Evolutionary conservation across 768 basidiomycete species (phyloP).

Genomic region (Naematelia encephala): DNA sequence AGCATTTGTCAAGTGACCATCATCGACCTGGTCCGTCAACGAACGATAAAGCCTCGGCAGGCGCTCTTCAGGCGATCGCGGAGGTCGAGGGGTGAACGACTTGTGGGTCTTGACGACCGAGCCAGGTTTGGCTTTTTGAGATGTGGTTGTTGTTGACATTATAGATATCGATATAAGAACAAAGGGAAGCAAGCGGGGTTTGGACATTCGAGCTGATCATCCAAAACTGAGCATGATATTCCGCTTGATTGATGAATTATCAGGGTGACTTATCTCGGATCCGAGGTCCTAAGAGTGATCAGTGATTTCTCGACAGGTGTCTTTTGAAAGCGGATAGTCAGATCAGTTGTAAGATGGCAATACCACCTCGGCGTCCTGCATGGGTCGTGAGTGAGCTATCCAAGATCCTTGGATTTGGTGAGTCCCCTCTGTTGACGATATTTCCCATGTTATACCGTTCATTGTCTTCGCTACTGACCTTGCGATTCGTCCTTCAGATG

Average conservation of each 20-base stretch:
- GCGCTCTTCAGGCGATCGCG: constrained; percentile 35
- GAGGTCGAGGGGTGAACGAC: constrained; percentile 33
- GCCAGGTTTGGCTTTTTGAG: neutral
- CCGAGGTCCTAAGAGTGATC: neutral
- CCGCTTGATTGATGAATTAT: neutral
- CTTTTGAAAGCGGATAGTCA: no score
- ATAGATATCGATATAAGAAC: neutral
- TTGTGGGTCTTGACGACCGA: neutral
- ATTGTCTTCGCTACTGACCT: neutral
- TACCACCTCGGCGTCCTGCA: neutral
- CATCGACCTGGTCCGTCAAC: constrained; percentile 81
- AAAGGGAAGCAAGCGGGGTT: neutral
- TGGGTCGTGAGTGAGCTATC: constrained; percentile 5
- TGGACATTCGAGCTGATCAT: neutral
- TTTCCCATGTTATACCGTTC: no score
- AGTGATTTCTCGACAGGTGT: no score
- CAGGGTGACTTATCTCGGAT: neutral
- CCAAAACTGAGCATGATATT: neutral
- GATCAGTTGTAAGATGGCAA: neutral
- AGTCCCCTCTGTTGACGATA: neutral
- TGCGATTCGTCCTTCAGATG: no score
- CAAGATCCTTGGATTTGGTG: constrained; percentile 3
- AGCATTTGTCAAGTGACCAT: constrained; percentile 78
- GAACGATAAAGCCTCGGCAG: constrained; percentile 51
- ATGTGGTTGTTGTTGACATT: neutral